A percentile compares a stretch with the other conserved stretches of the same genome.
Evolutionary conservation across 257 asterid species (phyloP).

Genomic region (Capsicum pubescens): DNA sequence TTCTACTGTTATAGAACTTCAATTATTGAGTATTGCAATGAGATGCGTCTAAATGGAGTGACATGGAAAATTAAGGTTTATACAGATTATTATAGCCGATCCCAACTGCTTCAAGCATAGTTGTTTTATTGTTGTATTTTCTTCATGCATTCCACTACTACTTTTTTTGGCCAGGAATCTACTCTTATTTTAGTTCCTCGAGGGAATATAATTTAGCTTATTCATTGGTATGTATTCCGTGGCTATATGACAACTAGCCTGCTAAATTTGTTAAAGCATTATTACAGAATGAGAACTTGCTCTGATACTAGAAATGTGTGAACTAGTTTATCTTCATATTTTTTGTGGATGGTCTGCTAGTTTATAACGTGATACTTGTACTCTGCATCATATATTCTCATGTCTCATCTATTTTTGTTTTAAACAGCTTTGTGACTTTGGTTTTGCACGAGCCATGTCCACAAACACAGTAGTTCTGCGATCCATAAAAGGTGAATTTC

Average conservation of each 20-base stretch:
- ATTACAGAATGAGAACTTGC: background rate
- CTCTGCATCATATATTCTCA: conserved; percentile 4
- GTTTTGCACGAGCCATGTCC: conserved; percentile 98
- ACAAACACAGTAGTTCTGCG: conserved; percentile 94
- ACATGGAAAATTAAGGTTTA: background rate
- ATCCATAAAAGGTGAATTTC: conserved; percentile 78
- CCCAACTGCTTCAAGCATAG: background rate
- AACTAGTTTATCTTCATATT: background rate
- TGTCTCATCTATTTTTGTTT: conserved; percentile 32
- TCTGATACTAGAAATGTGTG: conserved; percentile 17
- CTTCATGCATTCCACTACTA: conserved; percentile 6
- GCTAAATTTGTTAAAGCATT: background rate
- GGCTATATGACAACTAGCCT: conserved; percentile 8
- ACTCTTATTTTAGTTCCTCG: background rate
- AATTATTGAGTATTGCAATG: background rate
- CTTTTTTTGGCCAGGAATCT: background rate
- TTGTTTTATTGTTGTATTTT: background rate
- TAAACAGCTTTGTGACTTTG: conserved; percentile 90
- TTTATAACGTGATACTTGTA: background rate
- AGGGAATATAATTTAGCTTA: conserved; percentile 19
- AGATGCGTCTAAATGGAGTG: conserved; percentile 8
- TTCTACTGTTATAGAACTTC: background rate
- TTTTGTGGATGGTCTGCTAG: background rate
- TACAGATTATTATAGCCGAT: background rate
- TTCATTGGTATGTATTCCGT: conserved; percentile 6